phyloP scores from a whole-genome alignment of 2,329 filamentous ascomycete species.

The Cladosporium colombiae region DNA sequence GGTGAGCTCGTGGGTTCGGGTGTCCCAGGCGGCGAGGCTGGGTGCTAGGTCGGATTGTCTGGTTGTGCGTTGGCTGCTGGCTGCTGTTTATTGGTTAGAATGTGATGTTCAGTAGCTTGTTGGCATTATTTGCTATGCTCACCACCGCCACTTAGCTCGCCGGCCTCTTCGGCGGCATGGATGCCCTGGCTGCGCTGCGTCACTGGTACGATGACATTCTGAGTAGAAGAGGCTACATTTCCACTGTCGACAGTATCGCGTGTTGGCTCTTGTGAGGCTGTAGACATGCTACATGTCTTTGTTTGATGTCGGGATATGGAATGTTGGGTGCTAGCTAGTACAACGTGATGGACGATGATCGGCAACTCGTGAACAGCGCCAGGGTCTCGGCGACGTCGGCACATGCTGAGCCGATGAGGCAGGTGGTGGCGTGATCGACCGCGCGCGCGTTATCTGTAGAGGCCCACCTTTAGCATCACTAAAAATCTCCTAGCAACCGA shows the following conservation, averaged over 20 bases:
- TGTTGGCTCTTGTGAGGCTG: conserved; percentile 7
- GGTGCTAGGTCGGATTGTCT: conserved; percentile 17
- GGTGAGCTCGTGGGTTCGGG: conserved; percentile 10
- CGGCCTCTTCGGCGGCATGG: conserved; percentile 7
- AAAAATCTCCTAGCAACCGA: not conserved
- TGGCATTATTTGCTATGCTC: not conserved
- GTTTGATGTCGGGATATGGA: conserved; percentile 8
- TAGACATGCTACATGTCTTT: conserved; percentile 21
- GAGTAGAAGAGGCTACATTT: not conserved
- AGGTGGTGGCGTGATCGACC: conserved; percentile 15
- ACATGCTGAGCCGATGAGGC: conserved; percentile 5
- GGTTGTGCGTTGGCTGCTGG: conserved; percentile 18
- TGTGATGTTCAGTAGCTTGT: not conserved
- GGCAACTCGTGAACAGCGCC: not conserved
- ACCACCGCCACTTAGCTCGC: conserved; percentile 19
- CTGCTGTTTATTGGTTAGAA: not conserved
- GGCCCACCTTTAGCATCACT: conserved; percentile 9
- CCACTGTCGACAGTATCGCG: not conserved
- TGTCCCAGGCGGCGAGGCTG: conserved; percentile 18
- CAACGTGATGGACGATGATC: not conserved
- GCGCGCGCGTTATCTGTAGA: not conserved
- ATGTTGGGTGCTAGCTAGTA: not conserved
- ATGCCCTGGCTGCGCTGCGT: conserved; percentile 3
- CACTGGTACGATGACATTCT: conserved; percentile 7
- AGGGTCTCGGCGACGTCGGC: conserved; percentile 12